Base-by-base conservation (phyloP, 2,329 filamentous ascomycete species). In the Aspergillus proliferans region DNA sequence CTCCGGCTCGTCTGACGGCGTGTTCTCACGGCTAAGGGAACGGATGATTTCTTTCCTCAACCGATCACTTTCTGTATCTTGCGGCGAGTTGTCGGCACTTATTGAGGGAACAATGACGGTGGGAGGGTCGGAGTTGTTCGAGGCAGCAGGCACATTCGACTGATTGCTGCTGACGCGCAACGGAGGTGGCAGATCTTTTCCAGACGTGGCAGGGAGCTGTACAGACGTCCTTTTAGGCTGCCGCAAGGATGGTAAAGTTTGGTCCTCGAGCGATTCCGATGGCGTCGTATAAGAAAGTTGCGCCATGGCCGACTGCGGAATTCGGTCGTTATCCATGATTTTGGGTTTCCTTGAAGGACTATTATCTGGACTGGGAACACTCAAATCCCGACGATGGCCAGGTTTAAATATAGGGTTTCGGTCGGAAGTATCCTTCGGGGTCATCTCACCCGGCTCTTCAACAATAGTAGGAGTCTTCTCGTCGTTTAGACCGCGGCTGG, bases 341-440 rank as follows among this genome's bases (percentile, higher is more conserved):
- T 73, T 70, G 3, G 82, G 81, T 28, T 74, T 78, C 43, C 78
- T 77, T n/a, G 81, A 82, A 28, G 82, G 82, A 49, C 80, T 84
- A 49, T 82, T 82, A 40, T 75, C 76, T 15, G 75, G 73, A 51
- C 75, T 80, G 3, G 83, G 82, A 33, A 81, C 76, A 49, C 78
- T 79, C 46, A 84, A 61, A 58, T 81, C 78, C 42, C 79, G 76
- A 46, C 79, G 75, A 62, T 81, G 79, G 9, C 78, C 79, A 28
- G 74, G 71, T 28, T 75, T 74, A 52, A 81, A 76, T 22, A 59
- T 65, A 56, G 65, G 60, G 54, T 66, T 42, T 46, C 52, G 47
- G n/a, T 56, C 49, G 50, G 52, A 50, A 33, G 47, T 51, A 34
- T 58, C 58, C n/a, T 49, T 62, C 26, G 56, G 51, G 47, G 64